Evolutionary conservation across 108 stramenopile species (phyloP).

Genomic region (Fistulifera solaris): DNA sequence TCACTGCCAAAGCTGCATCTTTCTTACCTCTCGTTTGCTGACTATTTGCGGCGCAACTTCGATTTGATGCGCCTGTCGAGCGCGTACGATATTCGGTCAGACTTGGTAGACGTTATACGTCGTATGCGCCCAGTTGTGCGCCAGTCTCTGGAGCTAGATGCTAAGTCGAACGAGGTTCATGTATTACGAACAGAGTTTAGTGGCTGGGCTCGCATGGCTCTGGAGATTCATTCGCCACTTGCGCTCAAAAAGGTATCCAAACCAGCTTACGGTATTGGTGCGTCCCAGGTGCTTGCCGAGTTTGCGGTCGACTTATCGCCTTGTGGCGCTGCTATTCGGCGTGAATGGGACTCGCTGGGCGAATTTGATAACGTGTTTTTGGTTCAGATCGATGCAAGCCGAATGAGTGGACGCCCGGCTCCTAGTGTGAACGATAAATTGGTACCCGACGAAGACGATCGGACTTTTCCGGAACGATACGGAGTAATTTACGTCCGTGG

Average conservation of each 20-base stretch:
- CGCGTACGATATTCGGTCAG: constrained; percentile 89
- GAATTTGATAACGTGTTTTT: constrained; percentile 92
- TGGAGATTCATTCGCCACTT: constrained; percentile 35
- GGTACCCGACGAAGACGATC: constrained; percentile 77
- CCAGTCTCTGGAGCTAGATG: constrained; percentile 16
- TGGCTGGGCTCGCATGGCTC: constrained; percentile 81
- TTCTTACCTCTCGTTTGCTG: constrained; percentile 82
- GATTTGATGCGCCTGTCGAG: constrained; percentile 82
- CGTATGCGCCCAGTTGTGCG: constrained; percentile 54
- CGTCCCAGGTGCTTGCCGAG: constrained; percentile 75
- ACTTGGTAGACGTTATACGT: constrained; percentile 80
- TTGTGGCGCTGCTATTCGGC: constrained; percentile 62
- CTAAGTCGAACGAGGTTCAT: constrained; percentile 24
- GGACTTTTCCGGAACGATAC: constrained; percentile 58
- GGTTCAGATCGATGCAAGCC: constrained; percentile 65
- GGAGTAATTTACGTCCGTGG: constrained; percentile 76
- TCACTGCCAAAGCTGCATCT: constrained; percentile 87
- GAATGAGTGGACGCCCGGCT: constrained; percentile 41
- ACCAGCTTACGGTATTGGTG: constrained; percentile 75
- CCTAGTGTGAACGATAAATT: constrained; percentile 32
- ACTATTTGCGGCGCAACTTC: constrained; percentile 89
- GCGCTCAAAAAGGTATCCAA: constrained; percentile 59
- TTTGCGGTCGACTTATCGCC: constrained; percentile 70
- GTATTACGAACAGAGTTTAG: constrained; percentile 50
- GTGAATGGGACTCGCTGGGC: constrained; percentile 89